These are phyloP conservation scores for Barnettozyma pratensis DNA, from an alignment of 805 yeast species.

Conservation along the genomic window DNA sequence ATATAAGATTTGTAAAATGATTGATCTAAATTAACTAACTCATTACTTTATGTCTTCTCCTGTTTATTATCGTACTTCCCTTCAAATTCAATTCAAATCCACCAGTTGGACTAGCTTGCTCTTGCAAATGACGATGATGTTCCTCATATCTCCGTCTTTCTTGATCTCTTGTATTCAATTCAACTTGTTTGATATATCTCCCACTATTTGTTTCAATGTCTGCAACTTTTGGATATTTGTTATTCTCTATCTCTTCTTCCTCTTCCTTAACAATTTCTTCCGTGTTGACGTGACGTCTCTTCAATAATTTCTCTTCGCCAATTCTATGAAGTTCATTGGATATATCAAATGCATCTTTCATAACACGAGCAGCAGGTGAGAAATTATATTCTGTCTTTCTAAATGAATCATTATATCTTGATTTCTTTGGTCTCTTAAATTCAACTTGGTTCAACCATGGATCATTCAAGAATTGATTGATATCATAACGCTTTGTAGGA, in stretches of 20 bases:
- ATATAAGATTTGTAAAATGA: not conserved
- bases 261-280: slow-evolving; percentile 23
- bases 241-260: slow-evolving; percentile 17
- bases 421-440: slow-evolving; percentile 21
- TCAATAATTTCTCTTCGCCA: slow-evolving; percentile 22
- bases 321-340: slow-evolving; percentile 78
- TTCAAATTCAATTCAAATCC: slow-evolving; percentile 33
- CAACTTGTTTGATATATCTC: slow-evolving; percentile 13
- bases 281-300: slow-evolving; percentile 9
- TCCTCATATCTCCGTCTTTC: slow-evolving; percentile 9
- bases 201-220: slow-evolving; percentile 19
- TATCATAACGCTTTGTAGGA: slow-evolving; percentile 61
- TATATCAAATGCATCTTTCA: slow-evolving; percentile 83
- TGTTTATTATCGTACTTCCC: slow-evolving; percentile 35
- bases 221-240: slow-evolving; percentile 7
- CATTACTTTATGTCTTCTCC: slow-evolving; percentile 30
- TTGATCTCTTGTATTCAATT: slow-evolving; percentile 6
- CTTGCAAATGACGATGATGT: slow-evolving; percentile 9
- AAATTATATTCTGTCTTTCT: slow-evolving; percentile 30
- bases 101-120: slow-evolving; percentile 8
- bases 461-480: slow-evolving; percentile 61
- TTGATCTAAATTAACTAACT: slow-evolving; percentile 1
- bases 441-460: slow-evolving; percentile 52
- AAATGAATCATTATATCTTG: slow-evolving; percentile 14
- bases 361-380: slow-evolving; percentile 73